Evolutionary conservation across 768 basidiomycete genomes (phyloP).

Genomic region (Agaricus blazei): DNA sequence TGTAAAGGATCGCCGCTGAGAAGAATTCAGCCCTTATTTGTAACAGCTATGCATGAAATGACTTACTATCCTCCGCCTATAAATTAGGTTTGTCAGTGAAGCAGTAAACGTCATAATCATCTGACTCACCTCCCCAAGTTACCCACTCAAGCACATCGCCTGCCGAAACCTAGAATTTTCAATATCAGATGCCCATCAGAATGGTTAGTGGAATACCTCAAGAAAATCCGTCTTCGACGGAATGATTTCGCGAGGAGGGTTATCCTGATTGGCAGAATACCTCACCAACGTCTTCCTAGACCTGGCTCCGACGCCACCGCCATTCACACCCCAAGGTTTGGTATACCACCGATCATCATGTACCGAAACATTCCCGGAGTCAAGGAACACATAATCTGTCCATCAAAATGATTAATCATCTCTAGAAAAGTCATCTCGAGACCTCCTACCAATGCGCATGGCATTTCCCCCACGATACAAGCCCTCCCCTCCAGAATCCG

Average conservation of each 20-base stretch:
- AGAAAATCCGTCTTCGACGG: conserved; percentile 24
- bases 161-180: conserved; percentile 9
- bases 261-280: conserved; percentile 14
- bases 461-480: conserved; percentile 25
- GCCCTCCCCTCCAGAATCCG: conserved; percentile 25
- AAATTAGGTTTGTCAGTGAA: not conserved
- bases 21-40: not conserved
- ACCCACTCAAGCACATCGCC: conserved; percentile 25
- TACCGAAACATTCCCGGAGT: conserved; percentile 21
- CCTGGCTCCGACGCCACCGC: conserved; percentile 21
- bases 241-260: conserved; percentile 17
- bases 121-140: conserved; percentile 22
- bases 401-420: not conserved
- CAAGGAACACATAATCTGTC: conserved; percentile 24
- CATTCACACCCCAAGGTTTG: conserved; percentile 30
- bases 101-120: not conserved
- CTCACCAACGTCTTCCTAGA: conserved; percentile 21
- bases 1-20: conserved; percentile 18
- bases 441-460: conserved; percentile 20
- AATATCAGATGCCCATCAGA: not conserved
- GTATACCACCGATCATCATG: conserved; percentile 29
- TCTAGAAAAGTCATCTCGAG: not conserved
- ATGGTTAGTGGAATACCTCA: conserved; percentile 6
- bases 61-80: conserved; percentile 10
- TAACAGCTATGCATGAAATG: not conserved